Base-by-base conservation (phyloP, 2,329 filamentous ascomycete genomes). In the Cladosporium sp. region DNA sequence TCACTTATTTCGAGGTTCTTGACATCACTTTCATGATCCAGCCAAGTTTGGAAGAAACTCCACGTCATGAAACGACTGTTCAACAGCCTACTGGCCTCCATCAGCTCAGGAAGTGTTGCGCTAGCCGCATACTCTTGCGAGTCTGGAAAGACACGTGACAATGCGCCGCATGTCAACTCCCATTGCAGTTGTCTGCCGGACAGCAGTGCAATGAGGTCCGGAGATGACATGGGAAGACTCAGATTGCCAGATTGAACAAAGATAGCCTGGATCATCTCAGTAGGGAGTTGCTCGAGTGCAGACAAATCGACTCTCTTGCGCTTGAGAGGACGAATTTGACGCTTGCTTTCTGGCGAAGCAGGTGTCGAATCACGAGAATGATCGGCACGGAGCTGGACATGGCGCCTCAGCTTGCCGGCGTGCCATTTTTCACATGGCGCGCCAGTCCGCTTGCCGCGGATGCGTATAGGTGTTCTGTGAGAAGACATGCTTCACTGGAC, bases 11-110 rank as follows among this genome's bases (percentile, higher is more conserved):
- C 40, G 25, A 55, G 28, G 19, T 36, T 25, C 34, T 25, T 36
- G 22, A 25, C 17, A 25, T 36, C 55, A 51, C 45, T 28, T 25
- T 58, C 25, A 51, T 58, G 38, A 8, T 60, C 36, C n/a, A 69
- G 59, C 67, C 67, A 71, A 8, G 42, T 47, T 22, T 59, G 64
- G 60, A 73, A 73, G 49, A 72, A 66, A 9, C 55, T 49, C 66
- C 67, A 73, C n/a, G 66, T 70, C 63, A 73, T 65, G 65, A 72
- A 74, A 15, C 64, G 65, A 54, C 69, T 69, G 54, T 66, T 66
- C 5, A 74, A 59, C 59, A 74, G 55, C 5, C 70, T 63, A 15
- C 64, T 65, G 9, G 65, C 69, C 34, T 56, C 61, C 15, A 60
- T 25, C 15, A 67, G 57, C 6, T 68, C 63, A 37, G 34, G 43